phyloP scores from a whole-genome alignment of 768 basidiomycete species.

The Lentinula sp. region DNA sequence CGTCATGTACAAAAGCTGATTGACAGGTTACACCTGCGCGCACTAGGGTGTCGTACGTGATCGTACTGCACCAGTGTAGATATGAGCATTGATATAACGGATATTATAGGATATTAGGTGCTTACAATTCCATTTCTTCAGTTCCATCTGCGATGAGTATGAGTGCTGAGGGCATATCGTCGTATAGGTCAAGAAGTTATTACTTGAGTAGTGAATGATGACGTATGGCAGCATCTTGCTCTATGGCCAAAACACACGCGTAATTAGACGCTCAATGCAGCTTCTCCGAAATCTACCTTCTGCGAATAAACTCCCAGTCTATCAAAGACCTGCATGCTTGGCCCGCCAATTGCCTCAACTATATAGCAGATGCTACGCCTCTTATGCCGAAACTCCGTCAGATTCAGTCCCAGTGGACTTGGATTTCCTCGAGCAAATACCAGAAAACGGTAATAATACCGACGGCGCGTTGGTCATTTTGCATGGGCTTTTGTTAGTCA shows the following conservation, averaged over 20 bases:
- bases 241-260: background rate
- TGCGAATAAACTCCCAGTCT: background rate
- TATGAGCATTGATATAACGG: background rate
- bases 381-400: background rate
- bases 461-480: slow-evolving; percentile 49
- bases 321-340: background rate
- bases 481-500: slow-evolving; percentile 59
- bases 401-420: slow-evolving; percentile 13
- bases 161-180: slow-evolving; percentile 48
- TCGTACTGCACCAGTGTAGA: slow-evolving; percentile 42
- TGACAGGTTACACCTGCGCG: slow-evolving; percentile 63
- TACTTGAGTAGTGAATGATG: no score
- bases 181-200: background rate
- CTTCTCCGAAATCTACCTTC: background rate
- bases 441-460: slow-evolving; percentile 18
- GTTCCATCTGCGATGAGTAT: slow-evolving; percentile 78
- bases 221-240: no score
- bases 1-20: slow-evolving; percentile 55
- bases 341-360: background rate
- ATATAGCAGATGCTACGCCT: background rate
- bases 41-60: slow-evolving; percentile 77
- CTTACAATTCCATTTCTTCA: slow-evolving; percentile 87
- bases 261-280: background rate
- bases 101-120: background rate
- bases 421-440: slow-evolving; percentile 12